Evolutionary conservation across 352 stramenopile genomes (phyloP), one percentile per base, ranked within the genome.

Genomic region (Phytopythium cucurbitacearum): DNA sequence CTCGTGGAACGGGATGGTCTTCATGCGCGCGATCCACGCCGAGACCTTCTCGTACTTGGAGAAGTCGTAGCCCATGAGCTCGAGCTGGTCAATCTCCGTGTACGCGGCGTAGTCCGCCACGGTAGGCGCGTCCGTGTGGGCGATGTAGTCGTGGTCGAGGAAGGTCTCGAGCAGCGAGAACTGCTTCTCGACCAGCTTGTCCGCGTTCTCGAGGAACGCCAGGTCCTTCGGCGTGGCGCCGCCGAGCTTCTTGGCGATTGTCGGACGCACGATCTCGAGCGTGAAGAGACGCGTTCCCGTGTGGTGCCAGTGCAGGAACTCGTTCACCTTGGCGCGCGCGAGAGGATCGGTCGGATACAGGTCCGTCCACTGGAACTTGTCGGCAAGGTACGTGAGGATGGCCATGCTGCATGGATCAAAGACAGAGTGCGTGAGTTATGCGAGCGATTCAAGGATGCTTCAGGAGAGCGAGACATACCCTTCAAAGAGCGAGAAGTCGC

Each of bases 301-400:
- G 71, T 87, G 76, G 62, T 87, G 73, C 76, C 73, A 87, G 67
- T 87, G 71, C 53, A 87, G 46, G 62, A 82, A 85, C 64, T 87
- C 61, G 58, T 87, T 69, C 41, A 85, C 60, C 67, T 87, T 85
- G 51, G 76, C 73, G 39, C 70, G 73, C 9, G 63, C 57, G 53
- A 70, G 56, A 16, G 64, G 15, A 9, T 84, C 55, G 41, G 62
- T 71, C 8, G 76, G 76, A 53, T 84, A 85, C 45, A 82, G 37
- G 40, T 82, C 71, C 3, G 65, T 81, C 76, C 76, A 87, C 43
- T 68, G 59, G 53, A 57, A 73, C 62, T 76, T 83, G 60, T 83
- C 65, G 2, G 64, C 64, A 12, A 87, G 36, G 53, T 87, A 85
- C 53, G 68, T 63, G 32, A 85, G 34, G 56, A 87, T 87, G 41